Percentiles rank a stretch among this genome's conserved stretches.
phyloP scores from a whole-genome alignment of 1,284 basidiomycete species.

The Ustilago esculenta region DNA sequence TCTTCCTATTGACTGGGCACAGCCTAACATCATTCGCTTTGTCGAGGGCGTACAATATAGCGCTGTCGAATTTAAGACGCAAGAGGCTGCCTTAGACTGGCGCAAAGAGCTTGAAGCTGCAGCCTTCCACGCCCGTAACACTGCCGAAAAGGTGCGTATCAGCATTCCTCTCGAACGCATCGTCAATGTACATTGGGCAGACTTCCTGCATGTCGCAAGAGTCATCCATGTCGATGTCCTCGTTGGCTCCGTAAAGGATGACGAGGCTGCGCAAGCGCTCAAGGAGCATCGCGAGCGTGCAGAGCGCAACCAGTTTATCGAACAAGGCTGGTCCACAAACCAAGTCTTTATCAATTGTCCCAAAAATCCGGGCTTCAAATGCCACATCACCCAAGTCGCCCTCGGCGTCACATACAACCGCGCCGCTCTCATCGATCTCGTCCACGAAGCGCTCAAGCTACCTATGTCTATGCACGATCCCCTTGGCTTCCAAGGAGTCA shows the following conservation, averaged over 20 bases:
- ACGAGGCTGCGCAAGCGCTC: background rate
- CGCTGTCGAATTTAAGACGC: conserved; percentile 58
- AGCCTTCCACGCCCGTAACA: conserved; percentile 46
- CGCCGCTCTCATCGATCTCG: conserved; percentile 25
- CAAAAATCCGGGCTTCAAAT: conserved; percentile 40
- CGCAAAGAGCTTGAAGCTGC: conserved; percentile 53
- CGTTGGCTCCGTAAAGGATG: conserved; percentile 24
- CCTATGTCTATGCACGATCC: background rate
- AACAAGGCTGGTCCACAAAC: conserved; percentile 25
- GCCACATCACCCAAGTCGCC: conserved; percentile 34
- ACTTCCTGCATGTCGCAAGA: conserved; percentile 47
- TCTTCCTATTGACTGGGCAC: conserved; percentile 44
- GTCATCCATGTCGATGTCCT: conserved; percentile 37
- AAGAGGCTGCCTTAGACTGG: conserved; percentile 55
- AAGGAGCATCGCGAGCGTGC: conserved; percentile 10
- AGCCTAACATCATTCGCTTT: conserved; percentile 48
- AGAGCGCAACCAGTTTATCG: conserved; percentile 19
- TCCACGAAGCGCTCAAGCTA: conserved; percentile 20
- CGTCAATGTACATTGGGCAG: conserved; percentile 29
- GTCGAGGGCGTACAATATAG: conserved; percentile 35
- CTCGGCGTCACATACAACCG: conserved; percentile 33
- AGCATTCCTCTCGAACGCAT: conserved; percentile 56
- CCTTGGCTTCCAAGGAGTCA: conserved; percentile 11
- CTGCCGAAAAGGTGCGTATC: conserved; percentile 51
- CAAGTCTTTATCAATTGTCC: conserved; percentile 25